phyloP scores from a whole-genome alignment of 768 basidiomycete species.

The Hydnum rufescens region DNA sequence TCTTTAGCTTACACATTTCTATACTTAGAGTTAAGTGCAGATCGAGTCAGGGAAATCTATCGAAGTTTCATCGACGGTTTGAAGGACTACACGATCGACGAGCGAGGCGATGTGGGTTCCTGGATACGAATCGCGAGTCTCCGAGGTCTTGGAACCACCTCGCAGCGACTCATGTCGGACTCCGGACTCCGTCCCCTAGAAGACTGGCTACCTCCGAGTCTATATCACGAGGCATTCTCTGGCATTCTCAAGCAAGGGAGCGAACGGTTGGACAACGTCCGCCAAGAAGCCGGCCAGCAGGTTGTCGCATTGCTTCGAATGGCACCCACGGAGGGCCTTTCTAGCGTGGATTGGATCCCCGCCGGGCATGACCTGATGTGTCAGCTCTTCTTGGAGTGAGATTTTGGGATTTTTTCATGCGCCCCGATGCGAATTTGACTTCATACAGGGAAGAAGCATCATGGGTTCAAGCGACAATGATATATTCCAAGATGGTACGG shows the following conservation, averaged over 20 bases:
- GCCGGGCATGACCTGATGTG: conserved; percentile 28
- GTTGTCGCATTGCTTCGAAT: conserved; percentile 31
- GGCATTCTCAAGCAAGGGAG: conserved; percentile 75
- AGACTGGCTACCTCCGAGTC: conserved; percentile 38
- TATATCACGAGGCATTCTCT: conserved; percentile 36
- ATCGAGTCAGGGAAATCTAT: conserved; percentile 31
- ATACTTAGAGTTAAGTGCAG: no score
- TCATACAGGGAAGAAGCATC: conserved; percentile 19
- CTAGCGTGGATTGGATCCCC: conserved; percentile 29
- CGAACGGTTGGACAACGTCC: conserved; percentile 79
- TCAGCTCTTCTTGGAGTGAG: conserved; percentile 33
- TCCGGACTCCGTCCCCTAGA: conserved; percentile 14
- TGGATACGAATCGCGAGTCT: conserved; percentile 78
- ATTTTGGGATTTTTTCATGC: conserved; percentile 4
- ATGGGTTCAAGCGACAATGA: conserved; percentile 57
- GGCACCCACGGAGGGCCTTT: conserved; percentile 18
- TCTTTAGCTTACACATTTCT: background rate
- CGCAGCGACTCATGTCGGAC: conserved; percentile 28
- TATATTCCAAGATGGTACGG: conserved; percentile 54
- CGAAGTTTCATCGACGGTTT: conserved; percentile 43
- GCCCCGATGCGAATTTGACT: no score
- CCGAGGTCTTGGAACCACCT: conserved; percentile 36
- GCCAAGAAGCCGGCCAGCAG: conserved; percentile 54
- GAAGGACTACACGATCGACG: conserved; percentile 79
- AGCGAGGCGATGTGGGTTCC: conserved; percentile 92